Evolutionary conservation across 805 yeast species (phyloP).

Genomic region (Komagataella kurtzmanii): DNA sequence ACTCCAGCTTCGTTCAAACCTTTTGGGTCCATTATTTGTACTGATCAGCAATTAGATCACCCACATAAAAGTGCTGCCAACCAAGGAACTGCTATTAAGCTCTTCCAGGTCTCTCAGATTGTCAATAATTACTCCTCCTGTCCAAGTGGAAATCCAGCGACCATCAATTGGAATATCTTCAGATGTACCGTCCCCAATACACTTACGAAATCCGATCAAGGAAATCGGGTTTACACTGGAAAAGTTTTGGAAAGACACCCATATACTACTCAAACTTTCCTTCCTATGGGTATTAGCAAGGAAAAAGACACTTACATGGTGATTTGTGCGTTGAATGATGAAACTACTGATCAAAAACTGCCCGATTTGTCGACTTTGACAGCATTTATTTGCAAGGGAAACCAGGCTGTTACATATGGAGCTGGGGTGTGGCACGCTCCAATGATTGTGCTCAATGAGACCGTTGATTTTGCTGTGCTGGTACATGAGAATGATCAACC

Average conservation of each 20-base stretch:
- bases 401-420: conserved; percentile 85
- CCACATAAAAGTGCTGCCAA: conserved; percentile 47
- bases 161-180: conserved; percentile 73
- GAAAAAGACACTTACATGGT: conserved; percentile 51
- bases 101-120: conserved; percentile 61
- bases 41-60: conserved; percentile 52
- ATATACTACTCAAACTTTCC: conserved; percentile 72
- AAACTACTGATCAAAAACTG: conserved; percentile 20
- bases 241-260: conserved; percentile 88
- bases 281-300: conserved; percentile 69
- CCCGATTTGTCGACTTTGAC: conserved; percentile 50
- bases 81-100: conserved; percentile 86
- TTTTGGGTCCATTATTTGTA: conserved; percentile 70
- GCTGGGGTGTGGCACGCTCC: conserved; percentile 93
- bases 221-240: conserved; percentile 24
- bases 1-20: conserved; percentile 54
- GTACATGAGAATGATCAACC: conserved; percentile 74
- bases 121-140: conserved; percentile 33
- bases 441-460: conserved; percentile 68
- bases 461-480: conserved; percentile 74
- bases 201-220: conserved; percentile 14
- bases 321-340: conserved; percentile 55
- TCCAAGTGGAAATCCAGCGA: conserved; percentile 31
- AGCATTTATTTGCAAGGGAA: conserved; percentile 69
- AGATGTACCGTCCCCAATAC: conserved; percentile 70